A percentile compares a stretch with the other conserved stretches of the same genome.
Evolutionary conservation across 2,329 filamentous ascomycete genomes (phyloP).

Genomic region (Pestalotiopsis sp.): DNA sequence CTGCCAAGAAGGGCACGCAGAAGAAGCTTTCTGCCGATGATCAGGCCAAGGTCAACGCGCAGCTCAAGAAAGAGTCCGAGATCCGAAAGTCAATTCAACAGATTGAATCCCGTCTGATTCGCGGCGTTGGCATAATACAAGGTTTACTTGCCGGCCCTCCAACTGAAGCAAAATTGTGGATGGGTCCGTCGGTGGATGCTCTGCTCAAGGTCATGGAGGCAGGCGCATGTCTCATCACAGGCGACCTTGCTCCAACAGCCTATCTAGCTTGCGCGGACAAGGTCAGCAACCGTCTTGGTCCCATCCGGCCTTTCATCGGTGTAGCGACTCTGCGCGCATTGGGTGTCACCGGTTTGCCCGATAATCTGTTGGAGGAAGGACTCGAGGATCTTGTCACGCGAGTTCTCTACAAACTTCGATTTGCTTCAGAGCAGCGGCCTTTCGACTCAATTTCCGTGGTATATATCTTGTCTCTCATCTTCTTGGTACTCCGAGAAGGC

Average conservation of each 20-base stretch:
- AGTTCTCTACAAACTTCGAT: slow-evolving; percentile 86
- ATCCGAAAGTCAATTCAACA: slow-evolving; percentile 75
- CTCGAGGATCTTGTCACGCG: slow-evolving; percentile 83
- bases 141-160: slow-evolving; percentile 84
- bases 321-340: slow-evolving; percentile 83
- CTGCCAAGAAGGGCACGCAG: slow-evolving; percentile 88
- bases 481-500: slow-evolving; percentile 76
- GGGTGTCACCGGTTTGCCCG: slow-evolving; percentile 71
- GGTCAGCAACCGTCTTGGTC: slow-evolving; percentile 73
- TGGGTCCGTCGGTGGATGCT: slow-evolving; percentile 76
- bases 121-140: slow-evolving; percentile 84
- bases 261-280: slow-evolving; percentile 81
- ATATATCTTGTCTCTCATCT: slow-evolving; percentile 82
- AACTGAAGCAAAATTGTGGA: slow-evolving; percentile 88
- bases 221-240: slow-evolving; percentile 80
- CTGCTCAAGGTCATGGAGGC: slow-evolving; percentile 76
- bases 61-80: slow-evolving; percentile 81
- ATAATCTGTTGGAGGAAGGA: slow-evolving; percentile 76
- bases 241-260: slow-evolving; percentile 74
- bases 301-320: slow-evolving; percentile 80
- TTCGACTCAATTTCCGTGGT: slow-evolving; percentile 87
- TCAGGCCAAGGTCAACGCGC: slow-evolving; percentile 84
- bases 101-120: slow-evolving; percentile 71
- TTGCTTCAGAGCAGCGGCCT: slow-evolving; percentile 89
- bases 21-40: slow-evolving; percentile 93